phyloP scores from a whole-genome alignment of 306 rosid genomes.

The Cucumis hystrix region DNA sequence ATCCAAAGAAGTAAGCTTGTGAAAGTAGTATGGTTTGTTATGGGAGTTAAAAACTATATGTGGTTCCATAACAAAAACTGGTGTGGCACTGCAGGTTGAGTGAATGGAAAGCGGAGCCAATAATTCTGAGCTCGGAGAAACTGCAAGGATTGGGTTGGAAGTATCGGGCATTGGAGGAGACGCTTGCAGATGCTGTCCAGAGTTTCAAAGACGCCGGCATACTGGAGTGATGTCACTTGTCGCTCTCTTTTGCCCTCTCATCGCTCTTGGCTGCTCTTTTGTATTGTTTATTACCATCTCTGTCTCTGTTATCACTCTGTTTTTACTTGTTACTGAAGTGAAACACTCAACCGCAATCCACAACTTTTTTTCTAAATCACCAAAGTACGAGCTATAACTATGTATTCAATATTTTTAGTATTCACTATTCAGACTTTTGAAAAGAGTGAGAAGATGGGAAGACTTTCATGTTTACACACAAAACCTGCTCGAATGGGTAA shows the following conservation, averaged over 20 bases:
- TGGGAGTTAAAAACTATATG: not conserved
- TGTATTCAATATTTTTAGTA: not conserved
- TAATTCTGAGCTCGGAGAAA: conserved; percentile 31
- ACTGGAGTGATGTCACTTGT: not conserved
- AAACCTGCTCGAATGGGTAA: too few species aligned
- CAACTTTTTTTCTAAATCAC: too few species aligned
- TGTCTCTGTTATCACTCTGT: not conserved
- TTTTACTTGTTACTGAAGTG: not conserved
- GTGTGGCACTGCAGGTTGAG: conserved; percentile 16
- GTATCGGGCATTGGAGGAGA: conserved; percentile 42
- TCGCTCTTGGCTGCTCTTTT: not conserved
- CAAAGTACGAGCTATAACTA: not conserved
- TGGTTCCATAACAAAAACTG: not conserved
- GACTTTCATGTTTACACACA: too few species aligned
- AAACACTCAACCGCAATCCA: not conserved
- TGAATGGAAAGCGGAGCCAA: conserved; percentile 13
- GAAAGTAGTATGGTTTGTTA: not conserved
- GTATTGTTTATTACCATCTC: not conserved
- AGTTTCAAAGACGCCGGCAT: conserved; percentile 23
- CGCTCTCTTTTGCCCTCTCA: not conserved
- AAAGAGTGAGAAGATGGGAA: too few species aligned
- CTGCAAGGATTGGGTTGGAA: conserved; percentile 49
- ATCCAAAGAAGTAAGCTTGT: conserved; percentile 45
- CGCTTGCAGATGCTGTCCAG: conserved; percentile 41
- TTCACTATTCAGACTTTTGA: too few species aligned